Conservation (phyloP, 2,329 filamentous ascomycete species). For the Fusarium sterilihyphosum region DNA sequence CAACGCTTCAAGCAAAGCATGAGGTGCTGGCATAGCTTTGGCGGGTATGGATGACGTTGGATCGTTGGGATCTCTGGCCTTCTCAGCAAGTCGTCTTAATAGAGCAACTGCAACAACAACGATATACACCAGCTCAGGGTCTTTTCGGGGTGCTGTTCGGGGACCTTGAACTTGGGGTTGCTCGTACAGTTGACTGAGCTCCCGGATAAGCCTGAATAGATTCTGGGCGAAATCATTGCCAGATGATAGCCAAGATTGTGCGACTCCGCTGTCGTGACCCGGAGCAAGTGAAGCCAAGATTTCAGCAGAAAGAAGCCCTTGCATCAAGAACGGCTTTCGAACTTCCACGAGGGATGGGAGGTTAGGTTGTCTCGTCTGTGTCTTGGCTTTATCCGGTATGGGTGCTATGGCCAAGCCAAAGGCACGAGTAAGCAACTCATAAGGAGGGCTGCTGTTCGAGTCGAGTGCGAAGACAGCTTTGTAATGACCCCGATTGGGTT, state of each 20-base stretch:
- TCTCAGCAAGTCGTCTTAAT: slow-evolving; percentile 75
- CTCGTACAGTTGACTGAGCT: slow-evolving; percentile 73
- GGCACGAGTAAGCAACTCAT: slow-evolving; percentile 84
- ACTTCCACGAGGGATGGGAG: slow-evolving; percentile 77
- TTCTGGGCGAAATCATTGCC: slow-evolving; percentile 86
- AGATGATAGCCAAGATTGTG: slow-evolving; percentile 83
- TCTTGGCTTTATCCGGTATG: slow-evolving; percentile 72
- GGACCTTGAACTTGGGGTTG: slow-evolving; percentile 53
- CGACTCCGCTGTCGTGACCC: slow-evolving; percentile 75
- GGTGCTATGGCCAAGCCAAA: slow-evolving; percentile 89
- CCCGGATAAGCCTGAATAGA: slow-evolving; percentile 78
- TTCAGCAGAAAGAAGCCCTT: slow-evolving; percentile 89
- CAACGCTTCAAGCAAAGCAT: slow-evolving; percentile 73
- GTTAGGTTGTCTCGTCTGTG: slow-evolving; percentile 66
- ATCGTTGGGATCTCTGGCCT: slow-evolving; percentile 67
- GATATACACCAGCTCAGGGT: slow-evolving; percentile 68
- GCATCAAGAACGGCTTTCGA: slow-evolving; percentile 89
- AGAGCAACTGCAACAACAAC: slow-evolving; percentile 74
- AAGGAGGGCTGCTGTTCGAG: slow-evolving; percentile 68
- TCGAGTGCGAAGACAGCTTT: slow-evolving; percentile 83
- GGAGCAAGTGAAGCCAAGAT: slow-evolving; percentile 82
- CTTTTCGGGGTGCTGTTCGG: slow-evolving; percentile 52
- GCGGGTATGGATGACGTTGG: slow-evolving; percentile 63
- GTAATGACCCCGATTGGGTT: slow-evolving; percentile 89
- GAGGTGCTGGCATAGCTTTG: slow-evolving; percentile 71